A percentile compares a stretch with the other conserved stretches of the same genome.
phyloP scores from a whole-genome alignment of 352 stramenopile species.

The Vaucheria bursata region DNA sequence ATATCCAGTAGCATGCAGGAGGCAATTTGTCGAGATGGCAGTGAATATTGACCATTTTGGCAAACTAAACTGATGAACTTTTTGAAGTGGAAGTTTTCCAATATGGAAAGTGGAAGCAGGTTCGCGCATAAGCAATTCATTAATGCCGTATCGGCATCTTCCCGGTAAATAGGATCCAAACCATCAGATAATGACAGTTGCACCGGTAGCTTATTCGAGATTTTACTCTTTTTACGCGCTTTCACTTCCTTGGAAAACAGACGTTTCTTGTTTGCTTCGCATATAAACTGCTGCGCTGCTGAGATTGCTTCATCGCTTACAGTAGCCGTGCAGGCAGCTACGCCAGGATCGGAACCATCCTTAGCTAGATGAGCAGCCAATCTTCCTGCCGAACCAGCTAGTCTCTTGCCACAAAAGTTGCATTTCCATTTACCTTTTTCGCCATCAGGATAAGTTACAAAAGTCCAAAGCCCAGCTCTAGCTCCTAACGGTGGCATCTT shows the following conservation, averaged over 20 bases:
- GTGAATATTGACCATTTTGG: not conserved
- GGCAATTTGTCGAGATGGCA: not conserved
- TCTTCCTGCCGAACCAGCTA: not conserved
- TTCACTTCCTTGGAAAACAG: not conserved
- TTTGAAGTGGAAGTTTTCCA: not conserved
- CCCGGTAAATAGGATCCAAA: no score
- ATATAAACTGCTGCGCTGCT: not conserved
- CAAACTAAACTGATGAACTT: not conserved
- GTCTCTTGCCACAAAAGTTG: not conserved
- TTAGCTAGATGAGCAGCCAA: not conserved
- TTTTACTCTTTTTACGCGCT: no score
- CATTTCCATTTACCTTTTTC: conserved; percentile 1
- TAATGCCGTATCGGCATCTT: not conserved
- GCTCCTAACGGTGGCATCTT: not conserved
- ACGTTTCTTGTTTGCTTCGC: not conserved
- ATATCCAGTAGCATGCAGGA: not conserved
- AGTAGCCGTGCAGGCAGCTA: not conserved
- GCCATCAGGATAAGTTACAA: not conserved
- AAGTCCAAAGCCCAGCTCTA: not conserved
- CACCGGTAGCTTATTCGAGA: no score
- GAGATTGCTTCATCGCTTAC: not conserved
- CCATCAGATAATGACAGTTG: no score
- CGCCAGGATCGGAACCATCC: not conserved
- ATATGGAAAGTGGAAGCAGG: not conserved
- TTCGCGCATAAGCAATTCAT: not conserved